Evolutionary conservation across 83 land plant species (phyloP), one percentile per base, ranked within the genome.

Genomic region (Thuja plicata): DNA sequence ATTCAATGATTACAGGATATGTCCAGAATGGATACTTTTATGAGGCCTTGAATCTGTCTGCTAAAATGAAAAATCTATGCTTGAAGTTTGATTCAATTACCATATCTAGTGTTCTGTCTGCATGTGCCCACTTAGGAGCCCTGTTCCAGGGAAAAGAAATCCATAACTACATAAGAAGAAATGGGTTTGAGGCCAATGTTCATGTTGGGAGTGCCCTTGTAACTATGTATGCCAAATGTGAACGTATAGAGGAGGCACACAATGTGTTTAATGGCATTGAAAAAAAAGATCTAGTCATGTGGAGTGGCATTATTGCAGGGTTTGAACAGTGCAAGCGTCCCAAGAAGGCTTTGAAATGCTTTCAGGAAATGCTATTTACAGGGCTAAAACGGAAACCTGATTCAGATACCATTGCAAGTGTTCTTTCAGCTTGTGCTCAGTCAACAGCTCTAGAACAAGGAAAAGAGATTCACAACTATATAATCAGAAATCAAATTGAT

Each of bases 1-100:
- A 94, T 4, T 87, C 92, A 0, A 93, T 94, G 94, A 94, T 94
- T 80, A 84, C 84, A 34, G 91, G 94, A 40, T 94, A 94, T 89
- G 90, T 92, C 16, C 89, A 91, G 54, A 91, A 91, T 66, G 90
- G 89, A 80, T 89, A 70, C 88, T 92, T 89, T 19, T 34, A 87
- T 50, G 93, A 91, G 43, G 93, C 95, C 50, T 86, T 94, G 17
- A 71, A 50, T 1, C 87, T 92, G 88, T 89, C 91, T 81, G 1
- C 55, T 50, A 89, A 79, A 41, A 92, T 94, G 93, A 76, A 50
- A 71, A 79, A 85, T 89, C 87, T 91, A 89, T 86, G 88, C 57
- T 87, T 86, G 17, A 41, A 32, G 54, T 92, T 91, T 5, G 90
- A 91, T 48, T n/a, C 50, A 34, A 87, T 94, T 3, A 92, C 90